These are phyloP conservation scores for Paramecium bursaria DNA, from an alignment of 73 alveolate species.

Conservation along the genomic window DNA sequence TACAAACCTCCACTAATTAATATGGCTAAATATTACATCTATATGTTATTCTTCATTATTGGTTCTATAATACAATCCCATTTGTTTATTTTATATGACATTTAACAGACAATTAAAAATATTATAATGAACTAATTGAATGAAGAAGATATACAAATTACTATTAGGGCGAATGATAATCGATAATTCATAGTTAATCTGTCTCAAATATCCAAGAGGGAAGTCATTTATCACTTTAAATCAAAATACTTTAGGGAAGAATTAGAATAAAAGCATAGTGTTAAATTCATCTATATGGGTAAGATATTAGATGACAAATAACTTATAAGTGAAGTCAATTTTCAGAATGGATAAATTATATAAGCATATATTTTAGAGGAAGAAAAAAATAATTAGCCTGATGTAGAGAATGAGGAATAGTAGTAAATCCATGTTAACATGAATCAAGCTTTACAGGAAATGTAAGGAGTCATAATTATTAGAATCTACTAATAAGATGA, in stretches of 20 bases:
- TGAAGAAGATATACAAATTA: too few species aligned
- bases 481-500: not conserved
- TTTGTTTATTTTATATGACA: slow-evolving; percentile 45
- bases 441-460: not conserved
- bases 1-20: slow-evolving; percentile 39
- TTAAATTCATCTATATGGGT: slow-evolving; percentile 6
- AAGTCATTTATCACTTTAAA: not conserved
- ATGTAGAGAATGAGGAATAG: not conserved
- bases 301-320: not conserved
- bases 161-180: too few species aligned
- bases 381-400: not conserved
- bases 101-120: slow-evolving; percentile 64
- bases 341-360: slow-evolving; percentile 3
- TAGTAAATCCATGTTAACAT: not conserved
- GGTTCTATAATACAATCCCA: slow-evolving; percentile 63
- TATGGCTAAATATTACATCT: not conserved
- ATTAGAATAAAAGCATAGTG: not conserved
- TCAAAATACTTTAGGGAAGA: not conserved
- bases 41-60: slow-evolving; percentile 3
- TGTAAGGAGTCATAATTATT: not conserved
- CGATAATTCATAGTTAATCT: not conserved
- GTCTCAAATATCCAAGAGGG: not conserved
- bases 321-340: not conserved
- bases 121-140: too few species aligned
- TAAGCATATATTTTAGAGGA: not conserved